Evolutionary conservation across 2,329 filamentous ascomycete species (phyloP).

Genomic region (Hysterium pulicare): DNA sequence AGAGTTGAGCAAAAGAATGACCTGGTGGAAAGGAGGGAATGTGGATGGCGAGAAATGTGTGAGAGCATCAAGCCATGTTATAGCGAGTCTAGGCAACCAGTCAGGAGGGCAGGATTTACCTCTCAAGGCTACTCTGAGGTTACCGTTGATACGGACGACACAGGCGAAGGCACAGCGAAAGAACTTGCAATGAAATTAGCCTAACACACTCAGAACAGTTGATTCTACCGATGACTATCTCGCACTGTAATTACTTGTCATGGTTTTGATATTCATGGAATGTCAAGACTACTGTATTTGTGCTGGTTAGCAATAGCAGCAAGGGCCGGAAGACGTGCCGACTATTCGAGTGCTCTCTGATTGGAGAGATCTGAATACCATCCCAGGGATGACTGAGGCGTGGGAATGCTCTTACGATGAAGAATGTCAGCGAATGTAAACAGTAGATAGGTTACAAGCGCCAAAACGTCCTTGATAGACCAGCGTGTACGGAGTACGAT

Average conservation of each 20-base stretch:
- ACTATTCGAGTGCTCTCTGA: constrained; percentile 30
- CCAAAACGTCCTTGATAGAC: constrained; percentile 10
- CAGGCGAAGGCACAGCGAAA: constrained; percentile 9
- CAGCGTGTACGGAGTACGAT: constrained; percentile 29
- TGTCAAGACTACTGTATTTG: constrained; percentile 28
- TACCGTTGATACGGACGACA: constrained; percentile 29
- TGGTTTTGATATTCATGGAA: constrained; percentile 25
- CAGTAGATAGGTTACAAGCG: constrained; percentile 27
- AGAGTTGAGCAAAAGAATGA: constrained; percentile 46
- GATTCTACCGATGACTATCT: constrained; percentile 21
- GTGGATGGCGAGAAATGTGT: constrained; percentile 34
- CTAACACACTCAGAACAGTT: constrained; percentile 28
- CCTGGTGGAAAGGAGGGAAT: constrained; percentile 29
- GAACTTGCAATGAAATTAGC: constrained; percentile 22
- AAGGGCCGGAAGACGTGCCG: constrained; percentile 34
- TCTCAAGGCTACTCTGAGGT: constrained; percentile 24
- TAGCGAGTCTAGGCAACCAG: constrained; percentile 18
- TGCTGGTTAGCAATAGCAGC: constrained; percentile 35
- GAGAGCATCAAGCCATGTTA: constrained; percentile 29
- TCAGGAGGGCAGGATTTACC: constrained; percentile 26
- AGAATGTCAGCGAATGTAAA: constrained; percentile 36
- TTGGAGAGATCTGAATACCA: constrained; percentile 21
- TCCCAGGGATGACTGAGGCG: constrained; percentile 29
- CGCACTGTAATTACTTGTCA: constrained; percentile 29
- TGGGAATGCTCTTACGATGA: constrained; percentile 33